Percentiles rank a stretch among this genome's conserved stretches.
These are phyloP conservation scores for Crithidia fasciculata DNA, from an alignment of 208 protist genomes.

Conservation along the genomic window DNA sequence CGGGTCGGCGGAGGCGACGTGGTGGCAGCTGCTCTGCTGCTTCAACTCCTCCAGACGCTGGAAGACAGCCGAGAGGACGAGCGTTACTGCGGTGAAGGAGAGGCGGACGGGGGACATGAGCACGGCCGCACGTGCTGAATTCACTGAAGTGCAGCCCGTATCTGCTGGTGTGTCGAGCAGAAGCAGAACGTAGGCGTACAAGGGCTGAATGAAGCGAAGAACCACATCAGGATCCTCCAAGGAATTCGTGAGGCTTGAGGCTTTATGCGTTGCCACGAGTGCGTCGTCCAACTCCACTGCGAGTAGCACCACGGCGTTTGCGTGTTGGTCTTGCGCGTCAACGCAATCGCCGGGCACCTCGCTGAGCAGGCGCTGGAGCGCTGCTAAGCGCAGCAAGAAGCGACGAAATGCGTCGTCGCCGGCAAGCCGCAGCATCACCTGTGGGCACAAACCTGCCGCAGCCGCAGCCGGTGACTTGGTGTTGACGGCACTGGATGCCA, in stretches of 20 bases:
- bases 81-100: slow-evolving; percentile 46
- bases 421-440: slow-evolving; percentile 29
- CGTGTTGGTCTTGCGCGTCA: not conserved
- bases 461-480: not conserved
- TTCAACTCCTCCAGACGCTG: slow-evolving; percentile 52
- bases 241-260: not conserved
- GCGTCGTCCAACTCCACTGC: slow-evolving; percentile 10
- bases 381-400: slow-evolving; percentile 50
- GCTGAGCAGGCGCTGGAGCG: slow-evolving; percentile 16
- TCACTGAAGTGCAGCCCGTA: not conserved
- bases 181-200: slow-evolving; percentile 43
- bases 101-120: slow-evolving; percentile 27
- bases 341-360: not conserved
- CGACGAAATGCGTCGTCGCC: slow-evolving; percentile 68
- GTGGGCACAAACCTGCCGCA: not conserved
- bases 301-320: not conserved
- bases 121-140: not conserved
- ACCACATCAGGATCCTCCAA: slow-evolving; percentile 20
- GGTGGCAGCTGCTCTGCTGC: slow-evolving; percentile 44
- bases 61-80: slow-evolving; percentile 45
- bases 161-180: slow-evolving; percentile 12
- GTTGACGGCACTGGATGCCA: not conserved
- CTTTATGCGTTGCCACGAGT: not conserved
- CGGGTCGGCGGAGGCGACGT: slow-evolving; percentile 4
- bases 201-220: slow-evolving; percentile 43